phyloP scores from a whole-genome alignment of 176 grass and related monocot species.

The Poa pratensis region DNA sequence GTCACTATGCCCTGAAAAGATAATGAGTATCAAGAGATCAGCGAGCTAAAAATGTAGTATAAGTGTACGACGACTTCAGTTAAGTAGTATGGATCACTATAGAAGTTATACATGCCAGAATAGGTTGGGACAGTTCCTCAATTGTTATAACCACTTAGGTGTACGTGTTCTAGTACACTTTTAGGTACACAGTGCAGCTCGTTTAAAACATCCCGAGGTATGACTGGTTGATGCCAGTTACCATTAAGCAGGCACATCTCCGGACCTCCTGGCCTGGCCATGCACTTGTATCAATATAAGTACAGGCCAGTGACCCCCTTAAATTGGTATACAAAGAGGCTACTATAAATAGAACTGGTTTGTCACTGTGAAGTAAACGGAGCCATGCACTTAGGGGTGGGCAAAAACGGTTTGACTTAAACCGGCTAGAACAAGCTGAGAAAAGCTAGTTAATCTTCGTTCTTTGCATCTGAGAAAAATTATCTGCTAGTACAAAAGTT shows the following conservation, averaged over 20 bases:
- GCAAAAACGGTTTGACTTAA: too few species aligned
- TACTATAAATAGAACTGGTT: neutral
- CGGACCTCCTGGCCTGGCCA: neutral
- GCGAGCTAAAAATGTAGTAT: neutral
- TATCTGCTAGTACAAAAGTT: too few species aligned
- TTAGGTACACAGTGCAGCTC: neutral
- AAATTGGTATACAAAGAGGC: neutral
- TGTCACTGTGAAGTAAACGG: neutral
- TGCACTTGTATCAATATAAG: neutral
- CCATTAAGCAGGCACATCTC: neutral
- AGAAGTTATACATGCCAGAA: too few species aligned
- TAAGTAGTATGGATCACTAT: neutral
- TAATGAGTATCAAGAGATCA: neutral
- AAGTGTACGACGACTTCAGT: neutral
- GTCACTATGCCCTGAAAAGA: conserved; percentile 67
- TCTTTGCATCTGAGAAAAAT: too few species aligned
- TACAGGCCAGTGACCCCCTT: neutral
- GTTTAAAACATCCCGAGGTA: neutral
- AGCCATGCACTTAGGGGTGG: neutral
- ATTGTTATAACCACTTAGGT: neutral
- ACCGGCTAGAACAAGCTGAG: too few species aligned
- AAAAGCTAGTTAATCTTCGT: too few species aligned
- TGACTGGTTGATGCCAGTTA: neutral
- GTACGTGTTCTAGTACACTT: neutral
- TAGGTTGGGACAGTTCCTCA: neutral